Evolutionary conservation across 495 filamentous ascomycete genomes (phyloP), one percentile per base, ranked within the genome.

Genomic region (Sporormia fimetaria): DNA sequence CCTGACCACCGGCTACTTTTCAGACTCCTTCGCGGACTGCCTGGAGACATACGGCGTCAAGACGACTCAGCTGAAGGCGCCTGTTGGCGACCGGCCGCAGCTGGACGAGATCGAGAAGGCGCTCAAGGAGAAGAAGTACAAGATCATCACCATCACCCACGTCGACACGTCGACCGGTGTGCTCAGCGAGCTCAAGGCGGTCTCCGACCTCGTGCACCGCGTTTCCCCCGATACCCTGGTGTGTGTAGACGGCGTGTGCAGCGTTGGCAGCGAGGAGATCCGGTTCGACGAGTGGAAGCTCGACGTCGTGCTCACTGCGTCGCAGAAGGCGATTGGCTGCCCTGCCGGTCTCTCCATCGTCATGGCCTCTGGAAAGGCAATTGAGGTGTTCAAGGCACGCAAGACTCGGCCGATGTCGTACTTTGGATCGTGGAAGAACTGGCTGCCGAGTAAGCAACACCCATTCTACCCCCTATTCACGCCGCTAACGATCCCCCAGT

Each of bases 81-180:
- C 86, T 21, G 81, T 94, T 52, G 90, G 90, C 37, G 80, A 82
- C 49, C 80, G 87, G 26, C 85, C 87, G n/a, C 80, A 85, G 47
- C 73, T 93, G 21, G 71, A 78, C 29, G 81, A 88, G 57, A 75
- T 98, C 38, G 87, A 95, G 64, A 70, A 77, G 56, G 86, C 85
- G 11, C 68, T 98, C 37, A 79, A 80, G 57, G 73, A 81, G 68
- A 94, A 88, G 66, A 69, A 76, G 42, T 95, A 94, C 67, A 94
- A 94, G 71, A 45, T 83, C 35, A 65, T 98, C 55, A 95, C 90
- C 29, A 78, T 96, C 44, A 98, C 90, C 5, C 90, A 98, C 62
- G 87, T 94, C 42, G 90, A 98, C 55, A 98, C 90, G 16, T 94
- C 86, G 4, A 98, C 90, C 26, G 90, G 90, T 35, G 90, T 98